phyloP scores from a whole-genome alignment of 768 basidiomycete genomes.

The Mycena crocata region DNA sequence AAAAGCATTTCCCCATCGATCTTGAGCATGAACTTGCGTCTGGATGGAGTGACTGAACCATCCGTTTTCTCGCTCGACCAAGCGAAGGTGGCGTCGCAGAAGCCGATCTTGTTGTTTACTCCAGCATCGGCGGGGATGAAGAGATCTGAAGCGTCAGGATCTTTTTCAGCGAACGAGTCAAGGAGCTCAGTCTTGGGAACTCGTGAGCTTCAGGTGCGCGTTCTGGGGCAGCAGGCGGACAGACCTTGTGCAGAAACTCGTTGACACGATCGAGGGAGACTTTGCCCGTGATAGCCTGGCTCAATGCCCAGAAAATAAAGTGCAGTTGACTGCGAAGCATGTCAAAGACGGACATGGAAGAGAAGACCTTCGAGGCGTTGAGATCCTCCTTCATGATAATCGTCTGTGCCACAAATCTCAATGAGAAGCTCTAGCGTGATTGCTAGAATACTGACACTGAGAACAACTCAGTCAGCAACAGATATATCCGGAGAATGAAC shows the following conservation, averaged over 20 bases:
- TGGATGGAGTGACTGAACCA: constrained; percentile 50
- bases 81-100: constrained; percentile 65
- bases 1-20: constrained; percentile 67
- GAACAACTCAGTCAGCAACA: neutral
- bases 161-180: constrained; percentile 50
- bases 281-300: constrained; percentile 54
- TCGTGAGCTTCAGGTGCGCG: constrained; percentile 36
- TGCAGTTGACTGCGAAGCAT: constrained; percentile 57
- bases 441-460: constrained; percentile 12
- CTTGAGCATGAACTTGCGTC: constrained; percentile 61
- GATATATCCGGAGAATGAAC: neutral
- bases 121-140: constrained; percentile 24
- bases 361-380: constrained; percentile 59
- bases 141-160: constrained; percentile 34
- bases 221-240: neutral
- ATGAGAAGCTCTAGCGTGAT: neutral
- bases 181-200: constrained; percentile 62
- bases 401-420: constrained; percentile 41
- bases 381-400: constrained; percentile 55
- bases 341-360: constrained; percentile 71
- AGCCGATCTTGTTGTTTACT: constrained; percentile 56
- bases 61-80: constrained; percentile 59
- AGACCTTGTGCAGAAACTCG: constrained; percentile 54
- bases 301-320: constrained; percentile 34
- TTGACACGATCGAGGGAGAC: constrained; percentile 72